Conservation (phyloP, 176 grass and related monocot genomes). For the Carex scoparia region DNA sequence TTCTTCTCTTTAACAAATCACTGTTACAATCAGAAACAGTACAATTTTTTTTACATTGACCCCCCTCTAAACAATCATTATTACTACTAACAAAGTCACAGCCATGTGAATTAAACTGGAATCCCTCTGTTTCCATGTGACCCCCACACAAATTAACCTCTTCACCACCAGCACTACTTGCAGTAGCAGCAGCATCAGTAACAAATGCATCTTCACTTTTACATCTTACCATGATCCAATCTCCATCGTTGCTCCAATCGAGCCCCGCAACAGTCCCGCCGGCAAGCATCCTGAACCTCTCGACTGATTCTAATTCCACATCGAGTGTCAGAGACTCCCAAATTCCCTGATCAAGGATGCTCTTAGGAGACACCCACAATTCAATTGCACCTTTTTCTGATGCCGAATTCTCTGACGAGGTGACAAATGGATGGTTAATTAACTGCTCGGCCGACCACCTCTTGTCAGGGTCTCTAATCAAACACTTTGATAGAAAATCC, state of each 20-base stretch:
- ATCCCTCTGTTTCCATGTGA: conserved; percentile 28
- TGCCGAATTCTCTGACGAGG: not conserved
- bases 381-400: not conserved
- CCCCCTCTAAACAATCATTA: conserved; percentile 7
- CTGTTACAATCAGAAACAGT: not conserved
- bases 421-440: conserved; percentile 24
- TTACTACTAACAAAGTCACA: conserved; percentile 3
- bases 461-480: conserved; percentile 30
- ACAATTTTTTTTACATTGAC: not conserved
- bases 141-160: conserved; percentile 2
- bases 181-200: conserved; percentile 4
- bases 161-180: not conserved
- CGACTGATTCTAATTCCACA: conserved; percentile 26
- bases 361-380: conserved; percentile 46
- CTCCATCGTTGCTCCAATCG: not conserved
- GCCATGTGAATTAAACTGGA: conserved; percentile 18
- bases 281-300: not conserved
- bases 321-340: conserved; percentile 46
- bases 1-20: conserved; percentile 15
- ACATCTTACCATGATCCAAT: conserved; percentile 23
- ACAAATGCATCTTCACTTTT: conserved; percentile 18
- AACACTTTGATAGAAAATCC: conserved; percentile 39
- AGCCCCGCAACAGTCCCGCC: not conserved
- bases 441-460: conserved; percentile 32
- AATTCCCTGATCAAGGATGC: conserved; percentile 37